Evolutionary conservation across 2,329 filamentous ascomycete genomes (phyloP), one percentile per base, ranked within the genome.

Genomic region (Fusarium compactum): DNA sequence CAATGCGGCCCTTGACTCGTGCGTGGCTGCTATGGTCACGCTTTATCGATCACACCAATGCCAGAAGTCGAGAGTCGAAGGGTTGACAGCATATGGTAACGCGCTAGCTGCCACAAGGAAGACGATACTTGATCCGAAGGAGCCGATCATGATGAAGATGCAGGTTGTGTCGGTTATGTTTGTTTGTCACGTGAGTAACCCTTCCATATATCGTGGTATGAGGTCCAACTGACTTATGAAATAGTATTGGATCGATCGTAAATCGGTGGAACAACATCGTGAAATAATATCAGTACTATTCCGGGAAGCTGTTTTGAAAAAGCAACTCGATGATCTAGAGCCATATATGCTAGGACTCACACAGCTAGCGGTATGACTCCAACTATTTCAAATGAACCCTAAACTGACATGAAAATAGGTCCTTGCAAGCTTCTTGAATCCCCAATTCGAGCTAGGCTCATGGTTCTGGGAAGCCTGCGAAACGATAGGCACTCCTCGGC

Each of bases 391-490:
- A 14, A n/a, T 0, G 1, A 12, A 2, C 3, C 3, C 0, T 1
- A 15, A 8, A 30, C 27, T 67, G 2, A 66, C 16, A 3, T 2
- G 2, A 3, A 2, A 2, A 0, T 6, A 75, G 73, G 57, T 65
- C 2, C 59, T 68, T 6, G 54, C 66, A 7, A 71, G 68, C n/a
- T 60, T 74, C 8, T n/a, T 74, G 1, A 72, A 71, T 15, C 65
- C 69, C 2, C 44, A 40, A 2, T 58, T 75, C 18, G 57, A 62
- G 9, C 22, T 75, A 1, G 73, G 67, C 3, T 44, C 52, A 1
- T 75, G 73, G 73, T 75, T 75, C 34, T 75, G 71, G 71, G 58
- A 75, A 30, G 67, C 67, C 5, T 71, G 67, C 4, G 48, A 50
- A 11, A n/a, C 24, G 1, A 53, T 53, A 34, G 51, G 54, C 7